Percentiles rank a stretch among this genome's conserved stretches.
Evolutionary conservation across 345 rosid genomes (phyloP).

Genomic region (Acer negundo): DNA sequence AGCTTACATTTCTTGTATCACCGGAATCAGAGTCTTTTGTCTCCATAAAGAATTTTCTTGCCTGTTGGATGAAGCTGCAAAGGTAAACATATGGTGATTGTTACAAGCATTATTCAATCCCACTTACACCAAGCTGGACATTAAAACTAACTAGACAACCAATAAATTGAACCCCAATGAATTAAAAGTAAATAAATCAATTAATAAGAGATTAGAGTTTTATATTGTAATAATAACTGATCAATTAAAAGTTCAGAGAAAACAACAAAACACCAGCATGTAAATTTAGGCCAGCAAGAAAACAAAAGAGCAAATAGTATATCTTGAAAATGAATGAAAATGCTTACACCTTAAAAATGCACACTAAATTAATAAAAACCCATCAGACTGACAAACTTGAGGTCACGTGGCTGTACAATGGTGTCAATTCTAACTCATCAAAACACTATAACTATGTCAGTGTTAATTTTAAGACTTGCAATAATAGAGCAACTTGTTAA

Average conservation of each 20-base stretch:
- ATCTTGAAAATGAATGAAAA: not conserved
- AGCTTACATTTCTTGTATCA: slow-evolving; percentile 70
- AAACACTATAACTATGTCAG: not conserved
- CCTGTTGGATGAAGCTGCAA: slow-evolving; percentile 77
- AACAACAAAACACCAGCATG: not conserved
- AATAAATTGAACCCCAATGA: not conserved
- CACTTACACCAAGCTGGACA: slow-evolving; percentile 9
- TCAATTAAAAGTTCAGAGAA: not conserved
- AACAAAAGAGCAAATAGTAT: not conserved
- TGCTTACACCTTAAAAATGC: not conserved
- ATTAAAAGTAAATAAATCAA: too few species aligned
- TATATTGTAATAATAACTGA: not conserved
- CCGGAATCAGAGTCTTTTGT: slow-evolving; percentile 54
- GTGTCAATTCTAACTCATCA: not conserved
- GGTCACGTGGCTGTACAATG: not conserved
- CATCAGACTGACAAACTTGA: not conserved
- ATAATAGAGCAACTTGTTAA: not conserved
- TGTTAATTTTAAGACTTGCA: not conserved
- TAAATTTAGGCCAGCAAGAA: not conserved
- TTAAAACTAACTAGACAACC: not conserved
- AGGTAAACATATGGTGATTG: slow-evolving; percentile 5
- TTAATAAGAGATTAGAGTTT: not conserved
- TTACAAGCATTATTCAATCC: slow-evolving; percentile 18
- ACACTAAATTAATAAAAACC: not conserved
- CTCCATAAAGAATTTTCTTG: slow-evolving; percentile 60